These are phyloP conservation scores for Volvariella volvacea DNA, from an alignment of 1,284 basidiomycete species.

Conservation along the genomic window DNA sequence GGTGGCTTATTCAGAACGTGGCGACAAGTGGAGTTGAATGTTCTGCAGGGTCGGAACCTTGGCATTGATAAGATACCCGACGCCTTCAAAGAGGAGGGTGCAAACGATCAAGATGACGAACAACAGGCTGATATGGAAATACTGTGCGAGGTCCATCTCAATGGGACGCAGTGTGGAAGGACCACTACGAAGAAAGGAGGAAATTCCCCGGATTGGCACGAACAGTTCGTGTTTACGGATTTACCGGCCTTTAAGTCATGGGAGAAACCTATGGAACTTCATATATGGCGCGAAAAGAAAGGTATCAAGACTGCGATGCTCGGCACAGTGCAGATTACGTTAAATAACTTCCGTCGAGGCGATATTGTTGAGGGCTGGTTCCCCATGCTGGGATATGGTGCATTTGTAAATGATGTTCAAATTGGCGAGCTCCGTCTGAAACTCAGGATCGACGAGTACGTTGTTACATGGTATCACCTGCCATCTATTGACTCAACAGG, in stretches of 20 bases:
- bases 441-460: slow-evolving; percentile 70
- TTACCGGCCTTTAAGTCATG: slow-evolving; percentile 49
- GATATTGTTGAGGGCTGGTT: slow-evolving; percentile 78
- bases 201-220: slow-evolving; percentile 70
- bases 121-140: slow-evolving; percentile 53
- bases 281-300: slow-evolving; percentile 63
- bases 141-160: slow-evolving; percentile 64
- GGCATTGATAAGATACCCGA: slow-evolving; percentile 36
- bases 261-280: slow-evolving; percentile 49
- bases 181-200: slow-evolving; percentile 66
- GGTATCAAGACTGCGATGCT: slow-evolving; percentile 45
- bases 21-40: slow-evolving; percentile 67
- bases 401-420: slow-evolving; percentile 45
- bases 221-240: slow-evolving; percentile 65
- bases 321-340: slow-evolving; percentile 58
- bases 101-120: slow-evolving; percentile 31
- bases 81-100: slow-evolving; percentile 12
- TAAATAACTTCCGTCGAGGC: slow-evolving; percentile 65
- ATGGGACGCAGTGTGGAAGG: slow-evolving; percentile 56
- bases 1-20: slow-evolving; percentile 80
- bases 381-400: slow-evolving; percentile 54
- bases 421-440: slow-evolving; percentile 71
- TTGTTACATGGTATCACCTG: slow-evolving; percentile 13
- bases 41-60: slow-evolving; percentile 65
- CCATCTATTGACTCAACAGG: slow-evolving; percentile 11